Evolutionary conservation across 352 stramenopile species (phyloP), one percentile per base, ranked within the genome.

Genomic region (Globisporangium heterothallicum): DNA sequence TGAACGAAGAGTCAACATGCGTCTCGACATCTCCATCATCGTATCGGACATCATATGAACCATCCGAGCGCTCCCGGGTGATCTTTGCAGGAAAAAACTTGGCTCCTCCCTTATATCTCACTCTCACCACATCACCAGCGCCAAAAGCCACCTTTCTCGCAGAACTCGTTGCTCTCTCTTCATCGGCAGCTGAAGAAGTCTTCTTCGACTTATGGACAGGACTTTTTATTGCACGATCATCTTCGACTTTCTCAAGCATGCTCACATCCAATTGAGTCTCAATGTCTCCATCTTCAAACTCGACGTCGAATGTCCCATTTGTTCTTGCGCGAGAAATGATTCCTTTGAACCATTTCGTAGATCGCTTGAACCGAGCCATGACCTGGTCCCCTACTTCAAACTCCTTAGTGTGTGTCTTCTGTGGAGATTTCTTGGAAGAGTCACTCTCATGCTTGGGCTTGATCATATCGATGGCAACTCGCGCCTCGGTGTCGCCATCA

Each of bases 231-330:
- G n/a, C n/a, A n/a, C 30, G 30, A 16, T 36, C 30, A 8, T 0
- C 59, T 69, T 27, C 41, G 27, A 29, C 41, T 64, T 10, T 34
- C 51, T 42, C 62, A 59, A 3, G 74, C 62, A 5, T 64, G 53
- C 30, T 8, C 30, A 8, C 10, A 36, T 36, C 30, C 5, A 36
- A 13, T 36, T 36, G 30, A 12, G 64, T 55, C 47, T 77, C 74
- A 3, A 44, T 48, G 21, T 82, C 70, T 1, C 71, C 72, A 29
- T 89, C 59, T 18, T 87, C 79, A 41, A 77, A 87, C 24, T 77
- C 53, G 8, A 94, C 56, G 29, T 92, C 79, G 49, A 70, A 88
- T 0, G 75, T 86, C 6, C 69, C 75, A 47, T 90, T 70, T 13
- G 58, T 32, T 44, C 76, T 36, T 1, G 52, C 63, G n/a, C 76